phyloP scores from a whole-genome alignment of 768 basidiomycete genomes.

The Mycena capillaripes region DNA sequence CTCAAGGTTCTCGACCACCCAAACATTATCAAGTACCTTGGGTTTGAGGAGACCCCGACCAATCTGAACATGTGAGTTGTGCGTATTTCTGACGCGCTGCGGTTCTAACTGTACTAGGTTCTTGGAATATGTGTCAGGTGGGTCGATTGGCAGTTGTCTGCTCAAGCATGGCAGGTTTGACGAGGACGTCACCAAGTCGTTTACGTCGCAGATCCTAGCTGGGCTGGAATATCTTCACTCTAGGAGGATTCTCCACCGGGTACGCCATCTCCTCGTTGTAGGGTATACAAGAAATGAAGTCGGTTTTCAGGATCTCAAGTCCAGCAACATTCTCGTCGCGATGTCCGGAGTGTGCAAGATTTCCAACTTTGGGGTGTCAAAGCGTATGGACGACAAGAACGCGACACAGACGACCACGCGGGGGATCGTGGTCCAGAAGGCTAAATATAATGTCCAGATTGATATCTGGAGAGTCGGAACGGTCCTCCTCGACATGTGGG shows the following conservation, averaged over 20 bases:
- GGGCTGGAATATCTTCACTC: constrained; percentile 96
- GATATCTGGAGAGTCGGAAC: constrained; percentile 99
- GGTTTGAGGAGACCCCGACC: constrained; percentile 90
- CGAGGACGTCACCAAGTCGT: constrained; percentile 92
- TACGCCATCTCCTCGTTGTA: constrained; percentile 47
- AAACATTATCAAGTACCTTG: constrained; percentile 97
- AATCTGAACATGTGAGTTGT: constrained; percentile 90
- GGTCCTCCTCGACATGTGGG: constrained; percentile 98
- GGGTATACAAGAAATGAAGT: not conserved
- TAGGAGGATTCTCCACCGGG: constrained; percentile 92
- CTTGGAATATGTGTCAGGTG: constrained; percentile 98
- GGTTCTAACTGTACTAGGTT: constrained; percentile 69
- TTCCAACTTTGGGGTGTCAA: constrained; percentile 98
- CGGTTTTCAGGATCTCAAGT: constrained; percentile 86
- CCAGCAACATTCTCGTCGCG: constrained; percentile 98
- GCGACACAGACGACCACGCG: constrained; percentile 94
- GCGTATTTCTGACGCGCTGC: not conserved
- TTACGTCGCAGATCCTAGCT: constrained; percentile 91
- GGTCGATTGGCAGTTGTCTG: constrained; percentile 92
- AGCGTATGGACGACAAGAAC: constrained; percentile 89
- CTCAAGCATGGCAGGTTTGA: constrained; percentile 94
- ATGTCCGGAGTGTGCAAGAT: constrained; percentile 95
- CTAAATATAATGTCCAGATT: constrained; percentile 96
- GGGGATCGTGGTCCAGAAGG: constrained; percentile 93
- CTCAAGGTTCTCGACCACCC: constrained; percentile 97